Percentiles rank a stretch among this genome's conserved stretches.
Conservation (phyloP, 1,284 basidiomycete species). For the Sporisorium exsertum region DNA sequence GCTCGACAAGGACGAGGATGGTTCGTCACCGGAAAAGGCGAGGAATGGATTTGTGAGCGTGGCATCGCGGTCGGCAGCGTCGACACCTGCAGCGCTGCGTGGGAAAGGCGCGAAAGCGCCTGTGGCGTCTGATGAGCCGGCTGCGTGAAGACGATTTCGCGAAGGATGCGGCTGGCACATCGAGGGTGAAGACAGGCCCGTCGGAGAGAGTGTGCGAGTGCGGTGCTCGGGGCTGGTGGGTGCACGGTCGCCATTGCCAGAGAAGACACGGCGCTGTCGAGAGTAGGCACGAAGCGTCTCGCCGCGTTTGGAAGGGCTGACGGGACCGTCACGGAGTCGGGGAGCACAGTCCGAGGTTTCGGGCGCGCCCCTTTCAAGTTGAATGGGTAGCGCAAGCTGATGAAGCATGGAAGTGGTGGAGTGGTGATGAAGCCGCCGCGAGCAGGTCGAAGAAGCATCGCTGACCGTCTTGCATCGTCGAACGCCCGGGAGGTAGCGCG, state of each 20-base stretch:
- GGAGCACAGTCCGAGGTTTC: background rate
- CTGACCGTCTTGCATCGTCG: conserved; percentile 41
- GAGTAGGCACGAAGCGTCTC: conserved; percentile 36
- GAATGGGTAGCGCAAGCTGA: conserved; percentile 20
- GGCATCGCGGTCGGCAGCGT: background rate
- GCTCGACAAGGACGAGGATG: conserved; percentile 30
- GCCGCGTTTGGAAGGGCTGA: conserved; percentile 38
- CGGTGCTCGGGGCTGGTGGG: conserved; percentile 19
- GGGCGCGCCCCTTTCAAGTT: background rate
- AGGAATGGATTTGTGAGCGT: background rate
- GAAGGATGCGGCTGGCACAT: conserved; percentile 8
- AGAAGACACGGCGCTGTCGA: conserved; percentile 38
- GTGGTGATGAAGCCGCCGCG: conserved; percentile 1
- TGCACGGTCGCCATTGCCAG: conserved; percentile 11
- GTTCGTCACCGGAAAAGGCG: conserved; percentile 3
- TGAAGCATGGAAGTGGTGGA: background rate
- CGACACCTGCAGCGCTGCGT: background rate
- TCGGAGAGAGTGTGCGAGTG: conserved; percentile 7
- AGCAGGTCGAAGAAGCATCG: conserved; percentile 5
- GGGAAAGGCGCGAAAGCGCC: conserved; percentile 10
- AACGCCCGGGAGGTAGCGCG: conserved; percentile 9
- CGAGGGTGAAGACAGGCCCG: conserved; percentile 16
- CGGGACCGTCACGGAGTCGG: conserved; percentile 16
- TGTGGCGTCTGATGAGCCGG: conserved; percentile 1
- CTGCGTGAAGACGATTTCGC: conserved; percentile 3